These are phyloP conservation scores for Penicillium macrosclerotiorum DNA, from an alignment of 495 filamentous ascomycete genomes.

Conservation along the genomic window DNA sequence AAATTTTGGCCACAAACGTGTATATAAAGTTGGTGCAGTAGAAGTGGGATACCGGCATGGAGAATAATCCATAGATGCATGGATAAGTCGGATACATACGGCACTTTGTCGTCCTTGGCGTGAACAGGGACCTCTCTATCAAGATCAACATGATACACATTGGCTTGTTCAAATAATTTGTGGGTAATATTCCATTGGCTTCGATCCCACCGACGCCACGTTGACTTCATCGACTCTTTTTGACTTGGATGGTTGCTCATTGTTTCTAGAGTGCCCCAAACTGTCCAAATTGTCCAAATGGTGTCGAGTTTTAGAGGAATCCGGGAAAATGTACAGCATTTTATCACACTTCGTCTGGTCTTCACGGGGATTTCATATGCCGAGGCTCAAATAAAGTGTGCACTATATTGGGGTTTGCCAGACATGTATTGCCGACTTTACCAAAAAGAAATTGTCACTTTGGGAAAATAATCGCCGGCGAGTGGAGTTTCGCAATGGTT, in stretches of 20 bases:
- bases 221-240: conserved; percentile 37
- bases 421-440: background rate
- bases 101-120: conserved; percentile 29
- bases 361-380: too few species aligned
- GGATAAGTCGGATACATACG: conserved; percentile 19
- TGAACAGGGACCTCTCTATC: conserved; percentile 24
- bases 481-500: conserved; percentile 1
- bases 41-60: conserved; percentile 21
- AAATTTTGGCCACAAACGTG: conserved; percentile 11
- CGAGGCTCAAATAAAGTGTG: background rate
- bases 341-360: too few species aligned
- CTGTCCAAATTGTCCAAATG: background rate
- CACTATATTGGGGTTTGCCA: background rate
- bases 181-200: conserved; percentile 22
- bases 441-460: too few species aligned
- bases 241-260: background rate
- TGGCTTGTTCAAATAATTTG: conserved; percentile 19
- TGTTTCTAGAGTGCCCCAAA: background rate
- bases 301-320: background rate
- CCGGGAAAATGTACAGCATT: too few species aligned
- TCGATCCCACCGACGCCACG: conserved; percentile 26
- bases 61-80: conserved; percentile 23
- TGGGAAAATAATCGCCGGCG: background rate
- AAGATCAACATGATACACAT: conserved; percentile 22
- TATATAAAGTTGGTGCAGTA: conserved; percentile 25